Percentiles rank a stretch among this genome's conserved stretches.
phyloP scores from a whole-genome alignment of 1,284 basidiomycete species.

The Austroboletus sp. region DNA sequence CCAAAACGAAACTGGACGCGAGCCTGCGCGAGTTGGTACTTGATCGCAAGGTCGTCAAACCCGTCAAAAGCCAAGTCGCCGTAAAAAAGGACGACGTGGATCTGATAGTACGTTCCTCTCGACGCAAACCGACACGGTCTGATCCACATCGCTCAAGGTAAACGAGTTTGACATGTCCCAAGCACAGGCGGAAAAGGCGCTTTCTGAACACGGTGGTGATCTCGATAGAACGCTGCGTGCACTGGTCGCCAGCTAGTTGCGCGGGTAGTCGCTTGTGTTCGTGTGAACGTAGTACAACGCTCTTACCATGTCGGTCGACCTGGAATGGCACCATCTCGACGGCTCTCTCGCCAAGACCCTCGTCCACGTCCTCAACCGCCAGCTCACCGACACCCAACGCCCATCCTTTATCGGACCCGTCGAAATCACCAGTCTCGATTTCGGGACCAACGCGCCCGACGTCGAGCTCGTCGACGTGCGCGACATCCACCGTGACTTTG shows the following conservation, averaged over 20 bases:
- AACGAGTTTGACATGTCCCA: constrained; percentile 45
- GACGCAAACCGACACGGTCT: background rate
- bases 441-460: constrained; percentile 78
- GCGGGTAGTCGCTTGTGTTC: no score
- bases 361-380: constrained; percentile 73
- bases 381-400: constrained; percentile 61
- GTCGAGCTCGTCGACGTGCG: constrained; percentile 86
- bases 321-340: constrained; percentile 73
- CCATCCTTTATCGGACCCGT: constrained; percentile 94
- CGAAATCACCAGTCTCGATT: constrained; percentile 77
- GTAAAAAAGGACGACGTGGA: constrained; percentile 46
- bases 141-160: constrained; percentile 30
- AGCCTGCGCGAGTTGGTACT: constrained; percentile 31
- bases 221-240: constrained; percentile 25
- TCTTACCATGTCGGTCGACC: constrained; percentile 60
- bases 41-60: constrained; percentile 27
- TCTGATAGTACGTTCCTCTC: constrained; percentile 35
- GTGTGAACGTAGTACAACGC: no score
- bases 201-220: constrained; percentile 31
- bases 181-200: constrained; percentile 41
- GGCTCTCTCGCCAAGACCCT: constrained; percentile 64
- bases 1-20: constrained; percentile 47
- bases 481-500: constrained; percentile 91
- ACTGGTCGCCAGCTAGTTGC: constrained; percentile 11
- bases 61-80: constrained; percentile 27